These are phyloP conservation scores for Kazachstania africana DNA, from an alignment of 805 yeast genomes.

Conservation along the genomic window DNA sequence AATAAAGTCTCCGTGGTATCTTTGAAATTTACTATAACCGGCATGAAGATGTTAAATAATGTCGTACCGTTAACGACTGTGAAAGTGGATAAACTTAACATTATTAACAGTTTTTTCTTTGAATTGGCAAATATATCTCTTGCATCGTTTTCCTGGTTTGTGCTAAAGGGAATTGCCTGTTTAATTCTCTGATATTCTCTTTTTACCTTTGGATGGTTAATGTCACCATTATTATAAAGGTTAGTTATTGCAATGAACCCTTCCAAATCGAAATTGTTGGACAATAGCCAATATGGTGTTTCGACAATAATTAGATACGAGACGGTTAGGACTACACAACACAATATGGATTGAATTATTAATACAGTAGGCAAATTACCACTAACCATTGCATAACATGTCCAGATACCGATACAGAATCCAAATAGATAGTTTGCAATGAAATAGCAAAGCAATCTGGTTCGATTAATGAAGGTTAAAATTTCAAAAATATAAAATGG, in stretches of 20 bases:
- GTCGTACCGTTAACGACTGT: too few species aligned
- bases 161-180: too few species aligned
- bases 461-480: constrained; percentile 70
- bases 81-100: too few species aligned
- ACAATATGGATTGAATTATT: background rate
- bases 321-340: constrained; percentile 10
- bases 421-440: constrained; percentile 81
- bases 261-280: constrained; percentile 68
- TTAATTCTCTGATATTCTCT: constrained; percentile 1
- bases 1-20: too few species aligned
- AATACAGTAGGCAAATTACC: too few species aligned
- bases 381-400: constrained; percentile 42
- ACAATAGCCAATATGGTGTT: constrained; percentile 83
- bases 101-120: too few species aligned
- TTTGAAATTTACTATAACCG: too few species aligned
- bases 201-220: background rate
- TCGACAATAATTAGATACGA: constrained; percentile 48
- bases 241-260: constrained; percentile 80
- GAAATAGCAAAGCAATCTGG: constrained; percentile 75
- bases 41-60: too few species aligned
- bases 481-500: constrained; percentile 86
- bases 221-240: constrained; percentile 63
- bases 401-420: constrained; percentile 76
- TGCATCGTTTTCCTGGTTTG: too few species aligned
- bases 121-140: too few species aligned